Conservation (phyloP, 2,329 filamentous ascomycete species). For the Dactylellina leptospora region DNA sequence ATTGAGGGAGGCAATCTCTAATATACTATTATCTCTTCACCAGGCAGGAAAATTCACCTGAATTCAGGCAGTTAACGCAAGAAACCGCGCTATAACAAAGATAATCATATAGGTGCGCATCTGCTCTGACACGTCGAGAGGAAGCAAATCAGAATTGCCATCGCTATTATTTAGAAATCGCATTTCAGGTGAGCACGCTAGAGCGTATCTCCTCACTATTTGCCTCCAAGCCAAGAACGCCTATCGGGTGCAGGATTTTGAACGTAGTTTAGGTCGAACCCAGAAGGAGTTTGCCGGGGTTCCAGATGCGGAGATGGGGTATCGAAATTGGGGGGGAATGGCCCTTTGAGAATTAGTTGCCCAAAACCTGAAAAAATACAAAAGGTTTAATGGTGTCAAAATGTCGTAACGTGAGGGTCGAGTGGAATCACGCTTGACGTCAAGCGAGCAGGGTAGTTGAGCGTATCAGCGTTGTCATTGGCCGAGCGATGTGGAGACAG, state of each 20-base stretch:
- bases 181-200: background rate
- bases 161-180: constrained; percentile 14
- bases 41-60: constrained; percentile 10
- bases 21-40: constrained; percentile 4
- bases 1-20: constrained; percentile 13
- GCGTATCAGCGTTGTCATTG: constrained; percentile 12
- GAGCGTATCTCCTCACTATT: background rate
- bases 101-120: constrained; percentile 35
- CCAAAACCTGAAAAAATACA: constrained; percentile 42
- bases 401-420: constrained; percentile 40
- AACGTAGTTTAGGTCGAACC: background rate
- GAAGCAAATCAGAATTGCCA: constrained; percentile 2
- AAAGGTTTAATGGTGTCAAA: constrained; percentile 38
- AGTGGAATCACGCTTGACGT: constrained; percentile 37
- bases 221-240: constrained; percentile 26
- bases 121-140: constrained; percentile 25
- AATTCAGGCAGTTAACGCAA: constrained; percentile 4
- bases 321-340: constrained; percentile 1
- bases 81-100: constrained; percentile 15
- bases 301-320: background rate
- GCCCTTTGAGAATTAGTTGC: background rate
- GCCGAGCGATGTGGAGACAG: constrained; percentile 6
- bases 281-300: background rate
- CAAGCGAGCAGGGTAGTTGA: constrained; percentile 24
- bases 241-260: background rate